A percentile compares a stretch with the other conserved stretches of the same genome.
These are phyloP conservation scores for Phylloboletellus chloephorus DNA, from an alignment of 1,284 basidiomycete species.

Conservation along the genomic window DNA sequence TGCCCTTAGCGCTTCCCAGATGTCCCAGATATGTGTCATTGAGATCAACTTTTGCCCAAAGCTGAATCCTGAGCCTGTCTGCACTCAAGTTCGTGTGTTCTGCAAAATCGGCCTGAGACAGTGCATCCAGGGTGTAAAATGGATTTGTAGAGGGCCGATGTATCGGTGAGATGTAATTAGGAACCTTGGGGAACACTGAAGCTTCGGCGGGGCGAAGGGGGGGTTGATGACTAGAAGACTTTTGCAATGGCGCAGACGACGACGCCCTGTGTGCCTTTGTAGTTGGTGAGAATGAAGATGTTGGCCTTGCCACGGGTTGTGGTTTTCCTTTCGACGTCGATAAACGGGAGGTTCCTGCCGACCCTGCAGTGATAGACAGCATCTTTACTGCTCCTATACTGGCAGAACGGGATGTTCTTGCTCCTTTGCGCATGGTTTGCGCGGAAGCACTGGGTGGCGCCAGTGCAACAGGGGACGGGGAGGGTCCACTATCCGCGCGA, in stretches of 20 bases:
- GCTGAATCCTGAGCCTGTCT: constrained; percentile 45
- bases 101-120: constrained; percentile 41
- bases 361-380: constrained; percentile 5
- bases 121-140: constrained; percentile 53
- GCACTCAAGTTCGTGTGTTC: constrained; percentile 46
- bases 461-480: constrained; percentile 2
- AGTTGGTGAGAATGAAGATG: constrained; percentile 15
- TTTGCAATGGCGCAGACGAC: constrained; percentile 23
- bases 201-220: constrained; percentile 20
- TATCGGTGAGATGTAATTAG: constrained; percentile 65
- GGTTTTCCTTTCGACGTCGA: constrained; percentile 16
- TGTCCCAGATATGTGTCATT: constrained; percentile 6
- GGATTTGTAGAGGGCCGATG: constrained; percentile 76
- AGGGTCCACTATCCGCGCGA: constrained; percentile 25
- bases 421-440: constrained; percentile 14
- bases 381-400: constrained; percentile 20
- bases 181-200: constrained; percentile 28
- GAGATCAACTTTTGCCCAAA: constrained; percentile 49
- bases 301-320: constrained; percentile 16
- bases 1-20: constrained; percentile 35
- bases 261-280: constrained; percentile 24
- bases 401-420: constrained; percentile 9
- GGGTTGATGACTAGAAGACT: constrained; percentile 20
- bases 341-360: constrained; percentile 10
- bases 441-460: constrained; percentile 1